Percentiles rank a stretch among this genome's conserved stretches.
phyloP scores from a whole-genome alignment of 169 alveolate species.

The Plasmodium gaboni region DNA sequence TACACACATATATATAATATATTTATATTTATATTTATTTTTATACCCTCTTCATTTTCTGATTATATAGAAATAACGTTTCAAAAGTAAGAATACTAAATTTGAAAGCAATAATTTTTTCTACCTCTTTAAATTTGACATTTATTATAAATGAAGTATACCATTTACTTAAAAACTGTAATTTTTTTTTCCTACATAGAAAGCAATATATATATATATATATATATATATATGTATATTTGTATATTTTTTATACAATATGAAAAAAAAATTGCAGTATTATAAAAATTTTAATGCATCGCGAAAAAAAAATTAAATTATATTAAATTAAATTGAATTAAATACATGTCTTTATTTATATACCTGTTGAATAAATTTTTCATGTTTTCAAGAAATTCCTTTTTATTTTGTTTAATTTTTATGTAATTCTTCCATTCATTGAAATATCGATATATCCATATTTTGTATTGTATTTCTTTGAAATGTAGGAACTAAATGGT shows the following conservation, averaged over 20 bases:
- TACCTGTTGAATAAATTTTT: conserved; percentile 43
- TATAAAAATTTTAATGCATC: not conserved
- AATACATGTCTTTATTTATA: not conserved
- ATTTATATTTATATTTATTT: not conserved
- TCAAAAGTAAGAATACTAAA: not conserved
- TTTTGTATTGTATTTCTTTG: conserved; percentile 23
- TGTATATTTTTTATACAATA: not conserved
- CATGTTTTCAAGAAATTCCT: conserved; percentile 27
- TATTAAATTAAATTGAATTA: not conserved
- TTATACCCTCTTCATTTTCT: conserved; percentile 60
- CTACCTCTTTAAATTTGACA: conserved; percentile 24
- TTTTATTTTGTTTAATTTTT: conserved; percentile 10
- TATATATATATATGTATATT: not conserved
- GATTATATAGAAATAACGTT: not conserved
- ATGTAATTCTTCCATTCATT: conserved; percentile 31
- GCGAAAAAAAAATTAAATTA: not conserved
- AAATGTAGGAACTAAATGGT: conserved; percentile 18
- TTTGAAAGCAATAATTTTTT: conserved; percentile 20
- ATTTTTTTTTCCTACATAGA: conserved; percentile 34
- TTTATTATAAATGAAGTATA: conserved; percentile 34
- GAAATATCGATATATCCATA: conserved; percentile 6
- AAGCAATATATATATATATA: not conserved
- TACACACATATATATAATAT: too few species aligned
- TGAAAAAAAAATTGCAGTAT: not conserved
- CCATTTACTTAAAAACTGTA: conserved; percentile 40